phyloP scores from a whole-genome alignment of 352 stramenopile genomes.

The Pythium sukuiense region DNA sequence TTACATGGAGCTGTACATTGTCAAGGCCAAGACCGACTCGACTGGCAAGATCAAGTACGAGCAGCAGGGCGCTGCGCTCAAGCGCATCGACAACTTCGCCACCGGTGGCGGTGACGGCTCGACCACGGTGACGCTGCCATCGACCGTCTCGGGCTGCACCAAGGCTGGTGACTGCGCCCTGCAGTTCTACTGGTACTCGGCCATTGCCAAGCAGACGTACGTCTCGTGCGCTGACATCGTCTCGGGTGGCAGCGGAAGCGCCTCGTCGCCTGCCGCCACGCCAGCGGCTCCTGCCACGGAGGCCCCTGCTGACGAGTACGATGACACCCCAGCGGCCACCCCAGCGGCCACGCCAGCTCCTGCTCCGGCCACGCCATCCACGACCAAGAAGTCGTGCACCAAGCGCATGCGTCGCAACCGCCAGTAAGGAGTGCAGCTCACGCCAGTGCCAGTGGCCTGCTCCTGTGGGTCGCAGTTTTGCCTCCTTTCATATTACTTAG shows the following conservation, averaged over 20 bases:
- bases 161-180: constrained; percentile 47
- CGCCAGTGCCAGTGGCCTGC: neutral
- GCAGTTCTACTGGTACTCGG: constrained; percentile 66
- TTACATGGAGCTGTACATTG: constrained; percentile 54
- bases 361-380: neutral
- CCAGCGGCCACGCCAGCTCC: neutral
- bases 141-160: constrained; percentile 42
- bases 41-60: constrained; percentile 49
- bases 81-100: constrained; percentile 45
- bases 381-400: constrained; percentile 19
- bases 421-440: neutral
- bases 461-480: neutral
- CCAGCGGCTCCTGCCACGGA: constrained; percentile 6
- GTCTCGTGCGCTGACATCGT: constrained; percentile 55
- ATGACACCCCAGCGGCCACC: neutral
- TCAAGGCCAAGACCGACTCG: constrained; percentile 43
- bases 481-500: neutral
- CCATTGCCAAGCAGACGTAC: constrained; percentile 58
- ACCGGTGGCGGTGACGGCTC: constrained; percentile 31
- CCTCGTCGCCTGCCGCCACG: neutral
- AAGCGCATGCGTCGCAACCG: constrained; percentile 22
- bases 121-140: constrained; percentile 39
- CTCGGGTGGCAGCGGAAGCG: constrained; percentile 26
- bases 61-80: constrained; percentile 33
- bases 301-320: neutral